Conservation (phyloP, 1,139 yeast genomes). For the Taphrina communis region DNA sequence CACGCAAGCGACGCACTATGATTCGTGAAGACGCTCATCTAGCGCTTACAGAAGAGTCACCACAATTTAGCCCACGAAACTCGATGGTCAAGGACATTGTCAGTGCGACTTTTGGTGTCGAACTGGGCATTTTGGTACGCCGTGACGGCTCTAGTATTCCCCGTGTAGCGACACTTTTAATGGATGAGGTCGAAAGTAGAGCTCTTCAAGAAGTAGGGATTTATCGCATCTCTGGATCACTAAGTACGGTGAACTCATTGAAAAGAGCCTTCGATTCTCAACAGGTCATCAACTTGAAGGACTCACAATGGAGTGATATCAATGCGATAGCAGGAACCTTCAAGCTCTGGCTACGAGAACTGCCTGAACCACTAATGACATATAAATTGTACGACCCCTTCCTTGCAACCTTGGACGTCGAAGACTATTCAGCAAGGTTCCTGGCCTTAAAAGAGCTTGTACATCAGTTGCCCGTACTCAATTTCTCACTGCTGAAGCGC, state of each 20-base stretch:
- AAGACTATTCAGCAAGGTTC: conserved; percentile 49
- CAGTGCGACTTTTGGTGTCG: conserved; percentile 79
- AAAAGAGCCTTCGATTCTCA: conserved; percentile 75
- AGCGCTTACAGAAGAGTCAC: conserved; percentile 14
- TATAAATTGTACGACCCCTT: conserved; percentile 63
- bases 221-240: conserved; percentile 88
- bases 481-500: conserved; percentile 70
- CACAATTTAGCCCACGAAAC: conserved; percentile 34
- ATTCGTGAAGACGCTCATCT: conserved; percentile 48
- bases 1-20: conserved; percentile 53
- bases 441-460: conserved; percentile 58
- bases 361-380: conserved; percentile 85
- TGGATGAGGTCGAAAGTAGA: conserved; percentile 76
- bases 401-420: conserved; percentile 49
- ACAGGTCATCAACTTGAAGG: conserved; percentile 69
- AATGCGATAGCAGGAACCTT: conserved; percentile 91
- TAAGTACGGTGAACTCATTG: conserved; percentile 73
- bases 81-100: conserved; percentile 10
- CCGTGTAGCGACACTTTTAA: conserved; percentile 64
- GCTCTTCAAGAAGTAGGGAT: conserved; percentile 87
- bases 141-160: conserved; percentile 73
- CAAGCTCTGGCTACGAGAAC: conserved; percentile 80
- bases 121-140: conserved; percentile 59
- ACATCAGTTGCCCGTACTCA: conserved; percentile 63
- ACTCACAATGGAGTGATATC: conserved; percentile 75